Conservation (phyloP, 1,284 basidiomycete genomes). For the Erythrobasidium hasegawianum region DNA sequence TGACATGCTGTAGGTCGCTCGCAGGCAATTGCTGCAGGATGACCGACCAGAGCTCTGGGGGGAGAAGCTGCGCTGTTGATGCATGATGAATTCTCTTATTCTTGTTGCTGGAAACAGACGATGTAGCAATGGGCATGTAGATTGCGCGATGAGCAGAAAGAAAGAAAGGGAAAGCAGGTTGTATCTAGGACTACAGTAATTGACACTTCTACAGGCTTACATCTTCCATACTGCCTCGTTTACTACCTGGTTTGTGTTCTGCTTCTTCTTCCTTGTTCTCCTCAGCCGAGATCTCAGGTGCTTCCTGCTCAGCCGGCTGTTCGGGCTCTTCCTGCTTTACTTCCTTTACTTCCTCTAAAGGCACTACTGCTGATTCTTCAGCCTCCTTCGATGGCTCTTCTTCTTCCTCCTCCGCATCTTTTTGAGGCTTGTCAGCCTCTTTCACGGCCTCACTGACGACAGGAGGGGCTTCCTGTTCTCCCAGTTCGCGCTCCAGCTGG, state of each 20-base stretch:
- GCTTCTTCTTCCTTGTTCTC: too few species aligned
- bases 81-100: background rate
- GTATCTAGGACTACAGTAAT: too few species aligned
- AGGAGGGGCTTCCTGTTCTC: background rate
- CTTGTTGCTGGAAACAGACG: too few species aligned
- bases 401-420: background rate
- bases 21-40: conserved; percentile 32
- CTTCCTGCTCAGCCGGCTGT: background rate
- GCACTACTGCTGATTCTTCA: background rate
- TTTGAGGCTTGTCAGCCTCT: background rate
- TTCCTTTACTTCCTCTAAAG: conserved; percentile 9
- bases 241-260: too few species aligned
- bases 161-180: too few species aligned
- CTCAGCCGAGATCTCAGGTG: background rate
- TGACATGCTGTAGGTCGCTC: conserved; percentile 36
- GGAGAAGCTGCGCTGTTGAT: conserved; percentile 33
- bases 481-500: background rate
- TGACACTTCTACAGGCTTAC: too few species aligned
- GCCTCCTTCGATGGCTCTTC: background rate
- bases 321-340: background rate
- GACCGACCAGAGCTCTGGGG: conserved; percentile 41
- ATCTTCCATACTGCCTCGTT: too few species aligned
- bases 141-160: too few species aligned
- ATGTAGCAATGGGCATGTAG: too few species aligned
- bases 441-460: background rate